Evolutionary conservation across 148 eudicot genomes (phyloP).

Genomic region (Rhododendron ferrugineum): DNA sequence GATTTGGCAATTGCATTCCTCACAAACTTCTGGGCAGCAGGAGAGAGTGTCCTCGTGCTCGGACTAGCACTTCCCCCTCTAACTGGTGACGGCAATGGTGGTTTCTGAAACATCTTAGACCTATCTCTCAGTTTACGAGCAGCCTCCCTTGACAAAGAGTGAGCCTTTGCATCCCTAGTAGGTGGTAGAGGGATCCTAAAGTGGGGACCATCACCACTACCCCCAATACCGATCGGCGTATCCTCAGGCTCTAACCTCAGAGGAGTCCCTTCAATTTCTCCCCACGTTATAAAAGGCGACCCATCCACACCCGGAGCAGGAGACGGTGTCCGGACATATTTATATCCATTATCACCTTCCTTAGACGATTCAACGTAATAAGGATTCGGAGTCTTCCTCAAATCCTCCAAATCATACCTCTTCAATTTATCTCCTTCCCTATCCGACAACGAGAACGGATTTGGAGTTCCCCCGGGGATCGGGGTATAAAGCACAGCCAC

Average conservation of each 20-base stretch:
- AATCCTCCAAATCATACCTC: constrained; percentile 87
- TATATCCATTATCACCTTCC: constrained; percentile 76
- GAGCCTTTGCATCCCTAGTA: constrained; percentile 82
- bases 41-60: constrained; percentile 54
- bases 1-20: constrained; percentile 87
- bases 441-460: constrained; percentile 31
- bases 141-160: constrained; percentile 85
- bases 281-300: constrained; percentile 93
- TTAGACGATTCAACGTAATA: constrained; percentile 72
- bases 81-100: constrained; percentile 74
- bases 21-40: constrained; percentile 91
- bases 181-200: constrained; percentile 81
- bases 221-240: constrained; percentile 88
- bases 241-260: constrained; percentile 85
- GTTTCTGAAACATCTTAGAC: constrained; percentile 71
- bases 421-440: constrained; percentile 62
- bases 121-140: constrained; percentile 80
- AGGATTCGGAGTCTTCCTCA: constrained; percentile 72
- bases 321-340: constrained; percentile 74
- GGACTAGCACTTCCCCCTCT: constrained; percentile 96
- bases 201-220: constrained; percentile 83
- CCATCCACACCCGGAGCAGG: constrained; percentile 92
- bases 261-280: constrained; percentile 97
- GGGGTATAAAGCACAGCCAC: constrained; percentile 58
- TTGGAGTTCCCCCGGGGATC: constrained; percentile 65